Base-by-base conservation (phyloP, 2,329 filamentous ascomycete species). In the Scytalidium sp. region DNA sequence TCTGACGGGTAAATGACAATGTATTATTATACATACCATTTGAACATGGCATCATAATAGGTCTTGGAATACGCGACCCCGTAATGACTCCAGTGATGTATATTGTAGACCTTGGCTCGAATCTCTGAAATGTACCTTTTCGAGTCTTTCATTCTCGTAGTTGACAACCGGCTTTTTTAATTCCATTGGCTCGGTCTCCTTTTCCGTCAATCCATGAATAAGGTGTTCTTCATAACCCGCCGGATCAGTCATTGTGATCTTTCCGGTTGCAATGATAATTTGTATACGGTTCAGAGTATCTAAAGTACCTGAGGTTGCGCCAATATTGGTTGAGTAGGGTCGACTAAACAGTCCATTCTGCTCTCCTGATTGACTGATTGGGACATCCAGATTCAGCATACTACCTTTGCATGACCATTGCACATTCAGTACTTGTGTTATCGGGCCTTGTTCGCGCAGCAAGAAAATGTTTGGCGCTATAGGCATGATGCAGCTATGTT, bases 141-240 rank as follows among this genome's bases (percentile, higher is more conserved):
- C 66, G 3, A 74, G 71, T 75, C 56, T 79, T 68, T 60, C 59
- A 39, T 62, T 51, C 49, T 76, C 69, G 63, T 70, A 73, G 67
- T 80, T 70, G 62, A 76, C 55, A 54, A 73, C 32, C 15, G 15
- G 32, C 13, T 36, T 6, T n/a, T 5, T 36, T 6, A n/a, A 4
- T n/a, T 36, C 32, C 25, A 29, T 29, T 2, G 66, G 59, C 23
- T 62, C 25, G 51, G 64, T 60, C 45, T 69, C 64, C 0, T 65
- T 67, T 10, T 57, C 60, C 6, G 61, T 60, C 61, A 83, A 79
- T 3, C 79, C 80, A 54, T 75, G 64, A 2, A 83, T 70, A 0
- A 84, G 69, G 56, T 81, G 77, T 55, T 84, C 71, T 1, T 76
- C 74, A 53, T 75, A 81, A 0, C 74, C 75, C 49, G 81, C 78